phyloP scores from a whole-genome alignment of 441 rosid genomes.

The Euphorbia celastroides region DNA sequence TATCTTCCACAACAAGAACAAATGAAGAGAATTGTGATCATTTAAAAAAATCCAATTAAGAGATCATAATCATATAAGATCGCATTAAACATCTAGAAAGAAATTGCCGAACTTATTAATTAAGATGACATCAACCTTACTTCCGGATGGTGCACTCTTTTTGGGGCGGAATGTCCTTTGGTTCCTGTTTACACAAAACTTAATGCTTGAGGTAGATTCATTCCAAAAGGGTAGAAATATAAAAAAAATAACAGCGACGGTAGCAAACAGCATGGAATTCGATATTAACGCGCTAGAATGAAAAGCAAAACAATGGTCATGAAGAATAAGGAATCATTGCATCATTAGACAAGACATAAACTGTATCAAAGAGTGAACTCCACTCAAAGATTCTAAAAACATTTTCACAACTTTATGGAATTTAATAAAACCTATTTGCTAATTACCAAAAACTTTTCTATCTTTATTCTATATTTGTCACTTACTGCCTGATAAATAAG shows the following conservation, averaged over 20 bases:
- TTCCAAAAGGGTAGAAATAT: conserved; percentile 3
- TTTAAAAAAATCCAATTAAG: not conserved
- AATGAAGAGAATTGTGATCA: not conserved
- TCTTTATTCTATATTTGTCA: not conserved
- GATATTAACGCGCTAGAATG: not conserved
- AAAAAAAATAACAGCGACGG: not conserved
- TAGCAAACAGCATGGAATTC: not conserved
- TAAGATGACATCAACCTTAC: conserved; percentile 57
- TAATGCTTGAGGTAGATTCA: conserved; percentile 12
- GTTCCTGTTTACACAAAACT: conserved; percentile 47
- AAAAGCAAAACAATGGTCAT: not conserved
- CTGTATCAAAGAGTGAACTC: not conserved
- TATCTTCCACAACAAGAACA: not conserved
- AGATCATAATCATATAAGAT: not conserved
- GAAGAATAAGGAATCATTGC: not conserved
- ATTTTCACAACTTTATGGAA: not conserved
- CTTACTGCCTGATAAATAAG: not conserved
- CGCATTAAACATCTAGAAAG: not conserved
- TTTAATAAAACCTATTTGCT: not conserved
- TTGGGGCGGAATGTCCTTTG: conserved; percentile 97
- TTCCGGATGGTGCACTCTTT: conserved; percentile 96
- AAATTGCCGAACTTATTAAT: not conserved
- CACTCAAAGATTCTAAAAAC: not conserved
- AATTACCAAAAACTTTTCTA: not conserved
- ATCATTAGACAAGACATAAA: not conserved